Evolutionary conservation across 148 eudicot species (phyloP).

Genomic region (Chenopodium quinoa): DNA sequence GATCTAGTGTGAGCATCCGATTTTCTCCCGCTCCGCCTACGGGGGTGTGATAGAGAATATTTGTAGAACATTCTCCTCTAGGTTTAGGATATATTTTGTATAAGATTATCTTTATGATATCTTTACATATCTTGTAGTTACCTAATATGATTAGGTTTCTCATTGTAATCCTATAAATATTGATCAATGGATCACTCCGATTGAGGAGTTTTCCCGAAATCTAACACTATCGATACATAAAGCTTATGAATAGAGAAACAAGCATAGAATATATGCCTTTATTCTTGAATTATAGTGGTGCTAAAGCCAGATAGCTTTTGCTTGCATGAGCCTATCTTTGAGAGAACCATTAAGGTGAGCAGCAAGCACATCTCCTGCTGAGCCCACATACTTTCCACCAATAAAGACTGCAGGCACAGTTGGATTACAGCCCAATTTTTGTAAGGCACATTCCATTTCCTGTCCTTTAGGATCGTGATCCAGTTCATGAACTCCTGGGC

Average conservation of each 20-base stretch:
- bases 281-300: background rate
- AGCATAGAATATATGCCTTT: constrained; percentile 6
- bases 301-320: constrained; percentile 35
- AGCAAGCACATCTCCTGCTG: constrained; percentile 25
- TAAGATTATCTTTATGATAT: too few relatives aligned
- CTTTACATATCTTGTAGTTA: too few relatives aligned
- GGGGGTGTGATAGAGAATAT: too few relatives aligned
- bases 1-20: too few relatives aligned
- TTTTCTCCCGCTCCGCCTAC: too few relatives aligned
- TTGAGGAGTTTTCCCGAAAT: too few relatives aligned
- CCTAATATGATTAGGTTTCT: too few relatives aligned
- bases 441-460: constrained; percentile 37
- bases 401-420: constrained; percentile 32
- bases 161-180: too few relatives aligned
- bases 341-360: constrained; percentile 35
- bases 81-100: too few relatives aligned
- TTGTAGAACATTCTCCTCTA: too few relatives aligned
- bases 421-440: constrained; percentile 27
- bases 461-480: constrained; percentile 30
- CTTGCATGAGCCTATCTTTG: constrained; percentile 31
- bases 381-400: constrained; percentile 33
- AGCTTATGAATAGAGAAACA: constrained; percentile 12
- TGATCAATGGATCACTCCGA: too few relatives aligned
- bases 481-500: constrained; percentile 29
- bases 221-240: background rate